These are phyloP conservation scores for Alternaria viburni DNA, from an alignment of 2,329 filamentous ascomycete genomes.

Conservation along the genomic window DNA sequence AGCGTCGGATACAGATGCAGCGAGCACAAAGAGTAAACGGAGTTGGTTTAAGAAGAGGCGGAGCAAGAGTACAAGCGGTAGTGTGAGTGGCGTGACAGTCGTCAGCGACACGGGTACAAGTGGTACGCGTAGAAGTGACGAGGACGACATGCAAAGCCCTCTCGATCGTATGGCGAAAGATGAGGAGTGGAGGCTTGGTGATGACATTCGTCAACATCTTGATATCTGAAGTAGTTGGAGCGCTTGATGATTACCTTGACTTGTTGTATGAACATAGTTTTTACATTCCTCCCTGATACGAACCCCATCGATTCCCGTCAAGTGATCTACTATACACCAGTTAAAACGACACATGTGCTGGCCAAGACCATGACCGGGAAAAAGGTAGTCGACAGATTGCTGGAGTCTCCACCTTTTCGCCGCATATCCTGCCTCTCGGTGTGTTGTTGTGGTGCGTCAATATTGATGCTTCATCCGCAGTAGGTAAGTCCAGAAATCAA, in stretches of 20 bases:
- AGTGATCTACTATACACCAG: neutral
- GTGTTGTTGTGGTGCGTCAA: neutral
- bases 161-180: slow-evolving; percentile 58
- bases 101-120: slow-evolving; percentile 38
- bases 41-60: slow-evolving; percentile 47
- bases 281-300: neutral
- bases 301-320: neutral
- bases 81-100: slow-evolving; percentile 39
- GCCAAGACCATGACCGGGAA: neutral
- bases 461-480: neutral
- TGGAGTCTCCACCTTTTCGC: neutral
- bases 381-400: neutral
- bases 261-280: neutral
- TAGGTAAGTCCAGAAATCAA: neutral
- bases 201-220: slow-evolving; percentile 83
- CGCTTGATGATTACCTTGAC: neutral
- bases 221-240: slow-evolving; percentile 54
- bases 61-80: slow-evolving; percentile 35
- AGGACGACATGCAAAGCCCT: slow-evolving; percentile 60
- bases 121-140: slow-evolving; percentile 45
- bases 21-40: slow-evolving; percentile 41
- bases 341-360: neutral
- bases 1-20: slow-evolving; percentile 37
- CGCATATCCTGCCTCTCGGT: neutral
- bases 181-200: slow-evolving; percentile 76